Percentiles rank a stretch among this genome's conserved stretches.
phyloP scores from a whole-genome alignment of 352 stramenopile species.

The Phytopythium sindhum region DNA sequence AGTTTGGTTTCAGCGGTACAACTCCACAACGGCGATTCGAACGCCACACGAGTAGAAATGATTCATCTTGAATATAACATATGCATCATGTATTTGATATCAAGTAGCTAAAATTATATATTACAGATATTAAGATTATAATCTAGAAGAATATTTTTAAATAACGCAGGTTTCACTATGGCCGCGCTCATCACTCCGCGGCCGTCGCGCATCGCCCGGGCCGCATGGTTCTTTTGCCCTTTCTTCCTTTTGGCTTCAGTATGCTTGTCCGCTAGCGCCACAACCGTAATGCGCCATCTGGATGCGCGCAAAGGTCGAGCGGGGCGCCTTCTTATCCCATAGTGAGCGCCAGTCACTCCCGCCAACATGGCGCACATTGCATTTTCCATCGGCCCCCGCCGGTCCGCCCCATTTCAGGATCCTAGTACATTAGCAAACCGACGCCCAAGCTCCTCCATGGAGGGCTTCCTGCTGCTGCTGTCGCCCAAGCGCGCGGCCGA shows the following conservation, averaged over 20 bases:
- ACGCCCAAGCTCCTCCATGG: conserved; percentile 28
- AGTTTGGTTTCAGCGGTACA: background rate
- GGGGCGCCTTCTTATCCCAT: background rate
- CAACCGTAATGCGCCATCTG: background rate
- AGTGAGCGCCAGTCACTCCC: background rate
- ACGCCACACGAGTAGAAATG: background rate
- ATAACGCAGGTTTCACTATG: background rate
- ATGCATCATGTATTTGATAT: background rate
- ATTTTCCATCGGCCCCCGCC: background rate
- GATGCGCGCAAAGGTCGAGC: background rate
- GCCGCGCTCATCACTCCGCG: background rate
- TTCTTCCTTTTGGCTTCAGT: background rate
- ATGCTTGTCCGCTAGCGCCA: background rate
- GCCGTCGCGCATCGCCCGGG: background rate
- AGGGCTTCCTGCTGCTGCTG: conserved; percentile 72
- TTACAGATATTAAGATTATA: background rate
- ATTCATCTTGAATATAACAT: background rate
- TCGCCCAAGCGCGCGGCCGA: conserved; percentile 32
- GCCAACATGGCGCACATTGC: background rate
- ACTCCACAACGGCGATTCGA: background rate
- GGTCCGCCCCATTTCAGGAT: conserved; percentile 1
- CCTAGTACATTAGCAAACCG: background rate
- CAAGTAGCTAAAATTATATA: background rate
- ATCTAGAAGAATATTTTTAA: background rate
- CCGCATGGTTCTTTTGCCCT: background rate